A percentile compares a stretch with the other conserved stretches of the same genome.
Evolutionary conservation across 768 basidiomycete species (phyloP).

Genomic region (Chiua virens): DNA sequence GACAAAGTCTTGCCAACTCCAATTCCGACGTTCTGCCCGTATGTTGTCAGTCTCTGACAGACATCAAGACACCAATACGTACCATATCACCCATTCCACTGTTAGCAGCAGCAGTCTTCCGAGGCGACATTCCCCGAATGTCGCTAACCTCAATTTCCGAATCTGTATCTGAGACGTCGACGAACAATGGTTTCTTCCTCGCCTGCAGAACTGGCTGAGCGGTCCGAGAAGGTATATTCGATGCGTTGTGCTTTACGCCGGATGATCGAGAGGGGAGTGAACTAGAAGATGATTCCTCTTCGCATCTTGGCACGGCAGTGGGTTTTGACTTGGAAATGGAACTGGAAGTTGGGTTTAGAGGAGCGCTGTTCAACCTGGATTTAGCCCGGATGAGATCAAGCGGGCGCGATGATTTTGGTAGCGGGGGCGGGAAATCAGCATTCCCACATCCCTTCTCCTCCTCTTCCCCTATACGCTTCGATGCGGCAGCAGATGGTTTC

Average conservation of each 20-base stretch:
- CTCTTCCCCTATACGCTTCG: slow-evolving; percentile 5
- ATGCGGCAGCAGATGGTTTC: background rate
- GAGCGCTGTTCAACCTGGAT: background rate
- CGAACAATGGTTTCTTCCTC: slow-evolving; percentile 17
- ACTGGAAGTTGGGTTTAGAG: background rate
- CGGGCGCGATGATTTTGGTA: slow-evolving; percentile 23
- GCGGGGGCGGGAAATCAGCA: background rate
- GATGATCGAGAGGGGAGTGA: background rate
- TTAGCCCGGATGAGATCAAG: slow-evolving; percentile 27
- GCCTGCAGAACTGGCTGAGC: background rate
- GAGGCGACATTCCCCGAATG: background rate
- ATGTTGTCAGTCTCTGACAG: background rate
- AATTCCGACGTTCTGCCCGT: slow-evolving; percentile 5
- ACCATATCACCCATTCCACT: slow-evolving; percentile 3
- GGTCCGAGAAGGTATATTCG: background rate
- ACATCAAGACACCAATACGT: background rate
- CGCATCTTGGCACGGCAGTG: background rate
- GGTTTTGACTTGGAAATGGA: slow-evolving; percentile 1
- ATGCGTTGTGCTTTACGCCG: background rate
- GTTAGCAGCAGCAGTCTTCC: background rate
- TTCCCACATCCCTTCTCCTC: slow-evolving; percentile 11
- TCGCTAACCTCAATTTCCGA: slow-evolving; percentile 20
- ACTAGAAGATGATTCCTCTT: slow-evolving; percentile 12
- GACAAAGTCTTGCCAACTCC: background rate
- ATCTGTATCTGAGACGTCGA: slow-evolving; percentile 26